Evolutionary conservation across 805 yeast genomes (phyloP), one percentile per base, ranked within the genome.

Genomic region (Blastobotrys parvus): DNA sequence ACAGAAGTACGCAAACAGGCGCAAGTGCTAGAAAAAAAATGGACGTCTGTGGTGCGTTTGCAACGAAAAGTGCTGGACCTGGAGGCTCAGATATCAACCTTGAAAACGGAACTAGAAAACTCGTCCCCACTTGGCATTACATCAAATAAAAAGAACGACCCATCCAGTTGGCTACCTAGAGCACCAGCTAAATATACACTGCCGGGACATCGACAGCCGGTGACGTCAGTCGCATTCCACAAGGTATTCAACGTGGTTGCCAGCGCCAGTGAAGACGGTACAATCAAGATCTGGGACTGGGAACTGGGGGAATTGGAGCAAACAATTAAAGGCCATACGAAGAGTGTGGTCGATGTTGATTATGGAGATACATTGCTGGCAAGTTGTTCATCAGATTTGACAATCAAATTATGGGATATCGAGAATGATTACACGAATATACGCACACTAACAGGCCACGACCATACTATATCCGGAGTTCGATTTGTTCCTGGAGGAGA

Each of bases 31-130:
- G 86, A 82, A 52, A 82, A 80, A 62, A 89, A 88, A 64, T 89
- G 97, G 97, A 71, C 81, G 0, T 80, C 94, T 0, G 90, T 89
- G 3, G 70, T 86, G 25, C 67, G 95, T 37, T 67, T 90, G 23
- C 96, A 90, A 62, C 74, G 78, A 48, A 73, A 76, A 53, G 79
- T 68, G 35, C 65, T 81, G 45, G 90, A 80, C 41, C 61, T 87
- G 35, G 95, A 89, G 55, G 62, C 70, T 16, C 80, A 78, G 38
- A 59, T 75, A 3, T 61, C 61, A 15, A 69, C 72, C 32, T 64
- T 80, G 47, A 65, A 53, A 34, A 18, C 40, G 4, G 67, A 64
- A 38, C 48, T 74, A 34, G 70, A 72, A n/a, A 64, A 68, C 13
- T 54, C 72, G 16, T 72, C 70, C 18, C 47, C 63, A 11, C 57